Evolutionary conservation across 2,329 filamentous ascomycete genomes (phyloP).

Genomic region (Pestalotiopsis sp.): DNA sequence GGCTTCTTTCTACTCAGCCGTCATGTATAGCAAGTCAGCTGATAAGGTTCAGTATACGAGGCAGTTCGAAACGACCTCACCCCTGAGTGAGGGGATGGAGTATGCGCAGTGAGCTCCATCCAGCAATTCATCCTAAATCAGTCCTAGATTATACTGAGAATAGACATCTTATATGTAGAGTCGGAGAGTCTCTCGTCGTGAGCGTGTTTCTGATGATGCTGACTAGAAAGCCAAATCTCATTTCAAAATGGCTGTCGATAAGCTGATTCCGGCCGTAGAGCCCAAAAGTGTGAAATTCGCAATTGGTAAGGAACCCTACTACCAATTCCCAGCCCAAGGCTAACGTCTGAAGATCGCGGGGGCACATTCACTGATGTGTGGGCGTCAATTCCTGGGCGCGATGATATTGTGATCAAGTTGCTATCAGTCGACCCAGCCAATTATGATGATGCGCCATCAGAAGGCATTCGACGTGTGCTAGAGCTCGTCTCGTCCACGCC

Average conservation of each 20-base stretch:
- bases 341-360: not conserved
- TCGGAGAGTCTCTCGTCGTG: not conserved
- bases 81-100: not conserved
- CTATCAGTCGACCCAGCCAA: constrained; percentile 73
- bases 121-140: not conserved
- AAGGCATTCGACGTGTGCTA: constrained; percentile 70
- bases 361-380: constrained; percentile 34
- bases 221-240: not conserved
- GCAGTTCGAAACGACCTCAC: not conserved
- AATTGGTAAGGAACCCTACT: constrained; percentile 18
- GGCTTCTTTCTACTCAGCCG: not conserved
- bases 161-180: not conserved
- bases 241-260: constrained; percentile 17
- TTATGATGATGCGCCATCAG: constrained; percentile 70
- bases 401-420: constrained; percentile 73
- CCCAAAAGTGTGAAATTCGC: constrained; percentile 24
- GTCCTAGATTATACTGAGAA: not conserved
- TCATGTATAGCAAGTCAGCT: not conserved
- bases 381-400: constrained; percentile 64
- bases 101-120: not conserved
- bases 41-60: not conserved
- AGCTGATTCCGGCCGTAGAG: constrained; percentile 15
- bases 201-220: not conserved
- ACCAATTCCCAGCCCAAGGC: constrained; percentile 1
- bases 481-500: constrained; percentile 60